phyloP scores from a whole-genome alignment of 352 stramenopile genomes.

The Phytophthora pistaciae region DNA sequence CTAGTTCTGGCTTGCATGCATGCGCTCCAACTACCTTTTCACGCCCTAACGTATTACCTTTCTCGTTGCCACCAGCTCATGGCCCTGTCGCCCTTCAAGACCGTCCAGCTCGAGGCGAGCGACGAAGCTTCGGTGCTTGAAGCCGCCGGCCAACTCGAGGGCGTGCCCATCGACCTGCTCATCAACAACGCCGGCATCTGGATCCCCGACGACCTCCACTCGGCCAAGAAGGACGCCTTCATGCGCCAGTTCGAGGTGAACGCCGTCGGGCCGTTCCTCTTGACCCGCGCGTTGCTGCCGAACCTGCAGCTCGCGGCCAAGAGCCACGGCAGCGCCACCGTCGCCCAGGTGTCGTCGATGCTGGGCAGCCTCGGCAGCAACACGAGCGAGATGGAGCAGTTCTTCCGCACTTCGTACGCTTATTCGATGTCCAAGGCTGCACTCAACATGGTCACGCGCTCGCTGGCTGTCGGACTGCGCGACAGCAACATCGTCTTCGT shows the following conservation, averaged over 20 bases:
- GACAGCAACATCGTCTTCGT: slow-evolving; percentile 41
- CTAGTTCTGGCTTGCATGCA: neutral
- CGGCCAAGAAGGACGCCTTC: slow-evolving; percentile 47
- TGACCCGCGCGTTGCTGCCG: slow-evolving; percentile 53
- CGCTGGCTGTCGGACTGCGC: slow-evolving; percentile 46
- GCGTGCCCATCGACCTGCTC: slow-evolving; percentile 60
- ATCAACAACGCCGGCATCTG: slow-evolving; percentile 70
- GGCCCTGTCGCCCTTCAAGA: slow-evolving; percentile 42
- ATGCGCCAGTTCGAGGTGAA: slow-evolving; percentile 71
- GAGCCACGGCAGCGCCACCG: slow-evolving; percentile 41
- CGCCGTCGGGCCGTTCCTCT: slow-evolving; percentile 55
- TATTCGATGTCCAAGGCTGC: slow-evolving; percentile 75
- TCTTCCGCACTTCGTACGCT: slow-evolving; percentile 46
- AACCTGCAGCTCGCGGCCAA: slow-evolving; percentile 49
- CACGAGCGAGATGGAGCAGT: slow-evolving; percentile 15
- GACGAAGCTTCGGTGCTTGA: slow-evolving; percentile 53
- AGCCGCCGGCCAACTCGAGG: slow-evolving; percentile 48
- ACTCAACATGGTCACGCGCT: slow-evolving; percentile 69
- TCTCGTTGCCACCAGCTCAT: slow-evolving; percentile 19
- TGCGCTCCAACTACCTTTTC: neutral
- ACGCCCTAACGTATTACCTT: neutral
- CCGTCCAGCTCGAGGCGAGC: slow-evolving; percentile 50
- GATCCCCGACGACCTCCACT: slow-evolving; percentile 28
- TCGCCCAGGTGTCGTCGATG: slow-evolving; percentile 56
- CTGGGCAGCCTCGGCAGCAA: slow-evolving; percentile 60